Evolutionary conservation across 176 grass and related monocot species (phyloP).

Genomic region (Oryza nivara): DNA sequence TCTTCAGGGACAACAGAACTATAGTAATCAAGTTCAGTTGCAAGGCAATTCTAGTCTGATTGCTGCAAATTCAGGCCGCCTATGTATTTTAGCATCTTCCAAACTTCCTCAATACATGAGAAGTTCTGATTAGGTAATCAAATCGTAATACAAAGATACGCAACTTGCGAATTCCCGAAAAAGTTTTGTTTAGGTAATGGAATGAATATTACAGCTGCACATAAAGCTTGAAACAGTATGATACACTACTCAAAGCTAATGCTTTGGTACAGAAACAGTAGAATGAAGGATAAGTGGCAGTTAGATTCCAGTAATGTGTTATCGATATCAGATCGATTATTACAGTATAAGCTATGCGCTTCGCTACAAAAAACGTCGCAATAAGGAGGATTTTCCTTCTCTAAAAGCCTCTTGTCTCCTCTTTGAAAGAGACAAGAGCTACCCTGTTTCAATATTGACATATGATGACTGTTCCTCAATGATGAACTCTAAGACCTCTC

Average conservation of each 20-base stretch:
- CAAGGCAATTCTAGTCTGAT: background rate
- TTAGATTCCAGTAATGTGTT: slow-evolving; percentile 9
- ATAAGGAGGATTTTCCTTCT: background rate
- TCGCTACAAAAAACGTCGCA: background rate
- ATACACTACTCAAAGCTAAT: background rate
- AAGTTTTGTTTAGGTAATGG: background rate
- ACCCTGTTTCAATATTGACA: background rate
- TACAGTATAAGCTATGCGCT: background rate
- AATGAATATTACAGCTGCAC: background rate
- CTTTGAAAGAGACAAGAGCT: background rate
- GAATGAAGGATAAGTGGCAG: background rate
- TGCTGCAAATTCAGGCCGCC: background rate
- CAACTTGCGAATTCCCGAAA: no score
- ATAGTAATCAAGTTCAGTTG: background rate
- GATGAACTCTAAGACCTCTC: background rate
- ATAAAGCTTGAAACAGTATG: background rate
- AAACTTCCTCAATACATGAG: background rate
- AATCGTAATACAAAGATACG: no score
- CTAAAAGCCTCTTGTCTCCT: background rate
- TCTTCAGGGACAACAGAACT: background rate
- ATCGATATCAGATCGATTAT: background rate
- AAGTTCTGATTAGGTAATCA: background rate
- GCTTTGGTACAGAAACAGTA: background rate
- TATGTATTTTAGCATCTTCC: background rate
- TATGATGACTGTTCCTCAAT: background rate